These are phyloP conservation scores for Pterocarpus santalinus DNA, from an alignment of 306 rosid genomes.

Conservation along the genomic window DNA sequence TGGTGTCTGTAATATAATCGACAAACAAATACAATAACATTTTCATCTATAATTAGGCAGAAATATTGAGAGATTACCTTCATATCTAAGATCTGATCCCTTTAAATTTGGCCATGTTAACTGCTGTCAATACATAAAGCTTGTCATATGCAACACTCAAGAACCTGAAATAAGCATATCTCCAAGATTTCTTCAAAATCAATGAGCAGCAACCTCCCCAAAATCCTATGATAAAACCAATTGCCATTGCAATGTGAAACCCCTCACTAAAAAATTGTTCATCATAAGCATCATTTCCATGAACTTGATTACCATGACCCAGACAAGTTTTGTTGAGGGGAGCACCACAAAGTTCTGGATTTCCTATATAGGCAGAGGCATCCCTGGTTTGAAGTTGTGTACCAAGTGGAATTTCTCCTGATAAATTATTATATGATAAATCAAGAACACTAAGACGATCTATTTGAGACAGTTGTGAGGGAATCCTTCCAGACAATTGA, in stretches of 20 bases:
- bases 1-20: too few species aligned
- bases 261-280: background rate
- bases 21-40: too few species aligned
- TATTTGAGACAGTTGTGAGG: background rate
- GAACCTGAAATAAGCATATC: background rate
- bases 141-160: background rate
- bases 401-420: background rate
- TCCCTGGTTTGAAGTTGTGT: background rate
- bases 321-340: background rate
- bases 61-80: background rate
- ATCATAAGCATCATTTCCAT: background rate
- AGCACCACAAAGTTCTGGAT: background rate
- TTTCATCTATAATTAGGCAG: too few species aligned
- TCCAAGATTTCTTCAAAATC: background rate
- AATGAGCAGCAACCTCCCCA: background rate
- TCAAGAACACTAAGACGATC: background rate
- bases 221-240: background rate
- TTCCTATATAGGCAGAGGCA: background rate
- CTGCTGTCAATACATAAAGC: background rate
- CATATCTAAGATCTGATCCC: background rate
- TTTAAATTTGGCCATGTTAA: background rate
- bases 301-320: too few species aligned
- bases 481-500: background rate
- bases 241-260: background rate
- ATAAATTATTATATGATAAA: slow-evolving; percentile 31